Percentiles rank a stretch among this genome's conserved stretches.
These are phyloP conservation scores for Nemania sp. DNA, from an alignment of 2,329 filamentous ascomycete genomes.

Conservation along the genomic window DNA sequence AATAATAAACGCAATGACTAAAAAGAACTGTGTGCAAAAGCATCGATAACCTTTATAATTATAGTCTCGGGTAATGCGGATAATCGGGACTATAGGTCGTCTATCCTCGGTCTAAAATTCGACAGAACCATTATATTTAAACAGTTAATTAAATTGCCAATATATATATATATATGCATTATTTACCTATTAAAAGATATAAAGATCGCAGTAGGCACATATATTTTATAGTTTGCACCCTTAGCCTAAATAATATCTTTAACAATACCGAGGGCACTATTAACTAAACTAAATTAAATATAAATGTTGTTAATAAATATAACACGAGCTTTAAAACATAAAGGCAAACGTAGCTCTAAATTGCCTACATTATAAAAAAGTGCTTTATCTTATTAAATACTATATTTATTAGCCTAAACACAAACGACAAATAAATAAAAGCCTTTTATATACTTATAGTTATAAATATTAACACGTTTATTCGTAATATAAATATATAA, in stretches of 20 bases:
- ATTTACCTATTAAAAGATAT: background rate
- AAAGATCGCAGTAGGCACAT: background rate
- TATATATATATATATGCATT: background rate
- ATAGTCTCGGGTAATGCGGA: background rate
- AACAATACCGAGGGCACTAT: too few relatives aligned
- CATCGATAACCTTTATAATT: slow-evolving; percentile 11
- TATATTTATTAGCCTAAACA: too few relatives aligned
- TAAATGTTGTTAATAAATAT: too few relatives aligned
- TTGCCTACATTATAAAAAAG: too few relatives aligned
- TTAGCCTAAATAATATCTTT: background rate
- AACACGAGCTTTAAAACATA: too few relatives aligned
- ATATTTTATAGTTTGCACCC: background rate
- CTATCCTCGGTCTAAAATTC: background rate
- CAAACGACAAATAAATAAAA: too few relatives aligned
- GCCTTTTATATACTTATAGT: too few relatives aligned
- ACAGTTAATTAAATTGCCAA: slow-evolving; percentile 5
- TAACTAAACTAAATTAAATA: too few relatives aligned
- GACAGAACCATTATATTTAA: slow-evolving; percentile 4
- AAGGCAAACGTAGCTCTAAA: too few relatives aligned
- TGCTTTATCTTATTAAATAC: too few relatives aligned
- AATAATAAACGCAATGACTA: slow-evolving; percentile 5
- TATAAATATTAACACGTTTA: too few relatives aligned
- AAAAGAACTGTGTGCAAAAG: slow-evolving; percentile 6
- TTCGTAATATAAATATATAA: too few relatives aligned
- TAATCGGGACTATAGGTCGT: slow-evolving; percentile 1